Evolutionary conservation across 331 rosid genomes (phyloP).

Genomic region (Spiraea crenata): DNA sequence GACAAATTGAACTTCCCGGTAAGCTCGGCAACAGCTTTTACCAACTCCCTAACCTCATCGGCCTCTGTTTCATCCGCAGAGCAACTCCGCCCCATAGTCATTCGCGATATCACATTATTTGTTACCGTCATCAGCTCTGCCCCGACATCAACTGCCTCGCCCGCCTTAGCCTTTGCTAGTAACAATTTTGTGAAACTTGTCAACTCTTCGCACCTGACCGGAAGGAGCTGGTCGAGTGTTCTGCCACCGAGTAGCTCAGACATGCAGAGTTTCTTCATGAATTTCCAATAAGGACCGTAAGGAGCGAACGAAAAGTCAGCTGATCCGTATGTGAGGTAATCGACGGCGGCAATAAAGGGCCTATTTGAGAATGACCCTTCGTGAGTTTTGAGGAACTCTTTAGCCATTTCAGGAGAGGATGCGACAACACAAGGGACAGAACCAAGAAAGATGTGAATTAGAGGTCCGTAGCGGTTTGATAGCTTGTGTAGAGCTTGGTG

Average conservation of each 20-base stretch:
- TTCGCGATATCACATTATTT: conserved; percentile 45
- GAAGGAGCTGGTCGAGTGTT: conserved; percentile 37
- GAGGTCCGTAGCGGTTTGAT: conserved; percentile 47
- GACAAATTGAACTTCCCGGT: conserved; percentile 41
- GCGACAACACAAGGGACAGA: conserved; percentile 42
- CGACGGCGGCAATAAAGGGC: conserved; percentile 14
- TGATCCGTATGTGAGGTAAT: conserved; percentile 38
- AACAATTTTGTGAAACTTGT: conserved; percentile 18
- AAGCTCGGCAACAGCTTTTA: conserved; percentile 29
- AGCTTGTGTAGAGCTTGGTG: conserved; percentile 54
- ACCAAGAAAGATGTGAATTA: conserved; percentile 45
- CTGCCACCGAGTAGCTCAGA: conserved; percentile 47
- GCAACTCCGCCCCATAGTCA: conserved; percentile 38
- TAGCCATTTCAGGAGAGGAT: conserved; percentile 44
- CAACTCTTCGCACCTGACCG: conserved; percentile 37
- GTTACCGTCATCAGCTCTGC: conserved; percentile 29
- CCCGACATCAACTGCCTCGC: conserved; percentile 36
- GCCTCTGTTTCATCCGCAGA: conserved; percentile 38
- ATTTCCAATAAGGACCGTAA: conserved; percentile 49
- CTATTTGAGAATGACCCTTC: conserved; percentile 33
- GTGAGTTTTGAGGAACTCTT: conserved; percentile 46
- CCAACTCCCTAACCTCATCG: conserved; percentile 31
- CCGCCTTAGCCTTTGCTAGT: conserved; percentile 15
- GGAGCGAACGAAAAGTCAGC: conserved; percentile 44
- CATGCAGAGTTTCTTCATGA: conserved; percentile 51